A percentile compares a stretch with the other conserved stretches of the same genome.
Conservation (phyloP, 768 basidiomycete genomes). For the Termitomyces sp. region DNA sequence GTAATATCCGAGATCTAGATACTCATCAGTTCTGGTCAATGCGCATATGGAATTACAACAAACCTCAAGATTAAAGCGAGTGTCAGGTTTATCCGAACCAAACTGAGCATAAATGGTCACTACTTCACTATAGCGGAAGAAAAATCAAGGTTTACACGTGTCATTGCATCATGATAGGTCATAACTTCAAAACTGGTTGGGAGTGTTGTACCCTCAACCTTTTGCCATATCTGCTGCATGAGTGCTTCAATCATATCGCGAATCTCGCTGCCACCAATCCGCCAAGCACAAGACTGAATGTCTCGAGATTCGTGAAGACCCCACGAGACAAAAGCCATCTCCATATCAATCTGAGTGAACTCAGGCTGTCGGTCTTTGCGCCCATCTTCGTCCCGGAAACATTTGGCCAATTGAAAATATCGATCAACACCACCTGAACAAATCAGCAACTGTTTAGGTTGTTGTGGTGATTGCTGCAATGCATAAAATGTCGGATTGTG, state of each 20-base stretch:
- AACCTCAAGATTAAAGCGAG: slow-evolving; percentile 84
- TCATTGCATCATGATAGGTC: slow-evolving; percentile 91
- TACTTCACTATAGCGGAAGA: not conserved
- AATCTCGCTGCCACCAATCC: slow-evolving; percentile 83
- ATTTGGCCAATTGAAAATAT: slow-evolving; percentile 91
- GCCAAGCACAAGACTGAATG: slow-evolving; percentile 45
- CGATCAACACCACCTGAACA: slow-evolving; percentile 85
- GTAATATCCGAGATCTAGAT: slow-evolving; percentile 42
- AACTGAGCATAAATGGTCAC: slow-evolving; percentile 42
- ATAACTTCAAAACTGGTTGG: slow-evolving; percentile 68
- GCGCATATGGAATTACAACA: slow-evolving; percentile 8
- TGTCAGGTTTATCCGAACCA: slow-evolving; percentile 95
- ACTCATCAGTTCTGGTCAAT: slow-evolving; percentile 13
- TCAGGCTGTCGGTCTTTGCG: slow-evolving; percentile 94
- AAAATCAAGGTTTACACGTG: slow-evolving; percentile 47
- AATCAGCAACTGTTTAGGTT: slow-evolving; percentile 91
- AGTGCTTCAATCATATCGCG: slow-evolving; percentile 74
- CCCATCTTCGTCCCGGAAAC: slow-evolving; percentile 95
- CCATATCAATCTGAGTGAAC: slow-evolving; percentile 95
- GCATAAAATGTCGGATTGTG: slow-evolving; percentile 67
- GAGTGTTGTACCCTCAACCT: slow-evolving; percentile 58
- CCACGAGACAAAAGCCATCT: slow-evolving; percentile 95
- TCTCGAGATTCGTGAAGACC: slow-evolving; percentile 30
- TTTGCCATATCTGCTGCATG: slow-evolving; percentile 71
- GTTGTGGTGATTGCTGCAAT: slow-evolving; percentile 91